Percentiles rank a stretch among this genome's conserved stretches.
Evolutionary conservation across 257 asterid species (phyloP).

Genomic region (Nicotiana benthamiana): DNA sequence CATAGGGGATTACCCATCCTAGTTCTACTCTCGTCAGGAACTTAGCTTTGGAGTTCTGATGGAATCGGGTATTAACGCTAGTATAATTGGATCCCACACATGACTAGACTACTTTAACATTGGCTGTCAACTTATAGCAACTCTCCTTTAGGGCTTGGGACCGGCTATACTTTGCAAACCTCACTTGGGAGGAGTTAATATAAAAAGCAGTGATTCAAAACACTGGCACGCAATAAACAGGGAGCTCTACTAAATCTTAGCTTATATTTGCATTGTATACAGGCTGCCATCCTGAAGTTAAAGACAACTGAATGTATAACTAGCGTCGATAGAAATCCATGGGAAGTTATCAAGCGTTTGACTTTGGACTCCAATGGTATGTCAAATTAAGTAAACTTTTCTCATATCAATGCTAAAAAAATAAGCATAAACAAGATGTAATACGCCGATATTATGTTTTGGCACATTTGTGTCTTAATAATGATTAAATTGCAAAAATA

Average conservation of each 20-base stretch:
- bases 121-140: background rate
- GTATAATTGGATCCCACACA: background rate
- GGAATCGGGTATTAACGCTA: background rate
- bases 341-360: background rate
- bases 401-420: background rate
- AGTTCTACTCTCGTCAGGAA: background rate
- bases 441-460: background rate
- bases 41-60: background rate
- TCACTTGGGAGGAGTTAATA: background rate
- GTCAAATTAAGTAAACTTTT: background rate
- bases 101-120: background rate
- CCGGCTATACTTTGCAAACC: background rate
- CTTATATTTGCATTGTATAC: background rate
- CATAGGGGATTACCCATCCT: background rate
- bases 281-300: background rate
- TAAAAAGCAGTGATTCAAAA: background rate
- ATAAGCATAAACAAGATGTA: background rate
- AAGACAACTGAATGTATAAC: background rate
- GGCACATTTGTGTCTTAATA: background rate
- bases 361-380: background rate
- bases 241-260: background rate
- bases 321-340: background rate
- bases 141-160: background rate
- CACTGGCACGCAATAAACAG: background rate
- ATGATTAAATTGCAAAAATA: background rate